phyloP scores from a whole-genome alignment of 768 basidiomycete genomes.

The Collybia sp. region DNA sequence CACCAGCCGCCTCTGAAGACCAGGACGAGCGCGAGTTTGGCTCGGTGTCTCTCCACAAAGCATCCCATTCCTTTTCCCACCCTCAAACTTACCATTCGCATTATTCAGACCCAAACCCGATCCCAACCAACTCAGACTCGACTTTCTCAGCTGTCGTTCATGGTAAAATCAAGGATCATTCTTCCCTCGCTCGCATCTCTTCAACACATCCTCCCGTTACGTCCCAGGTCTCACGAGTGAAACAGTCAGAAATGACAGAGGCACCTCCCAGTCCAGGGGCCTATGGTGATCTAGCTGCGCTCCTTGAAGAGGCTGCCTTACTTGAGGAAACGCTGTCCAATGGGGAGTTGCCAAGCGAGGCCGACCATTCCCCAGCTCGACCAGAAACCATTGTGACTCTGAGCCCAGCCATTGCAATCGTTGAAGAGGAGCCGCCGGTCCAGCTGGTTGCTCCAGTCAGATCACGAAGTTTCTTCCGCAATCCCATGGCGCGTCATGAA shows the following conservation, averaged over 20 bases:
- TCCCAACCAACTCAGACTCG: slow-evolving; percentile 9
- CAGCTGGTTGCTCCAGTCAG: no score
- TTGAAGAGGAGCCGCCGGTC: no score
- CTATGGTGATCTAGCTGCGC: slow-evolving; percentile 43
- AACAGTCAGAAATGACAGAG: slow-evolving; percentile 26
- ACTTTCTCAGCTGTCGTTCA: slow-evolving; percentile 58
- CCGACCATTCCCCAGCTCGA: no score
- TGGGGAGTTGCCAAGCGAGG: slow-evolving; percentile 41
- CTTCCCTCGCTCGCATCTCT: slow-evolving; percentile 12
- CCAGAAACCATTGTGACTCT: no score
- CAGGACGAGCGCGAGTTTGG: slow-evolving; percentile 17
- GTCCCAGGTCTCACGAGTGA: slow-evolving; percentile 21
- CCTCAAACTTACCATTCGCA: slow-evolving; percentile 3
- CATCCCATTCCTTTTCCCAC: slow-evolving; percentile 18
- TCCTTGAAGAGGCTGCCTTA: slow-evolving; percentile 55
- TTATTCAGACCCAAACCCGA: no score
- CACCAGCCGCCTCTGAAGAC: slow-evolving; percentile 27
- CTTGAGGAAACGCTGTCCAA: slow-evolving; percentile 49
- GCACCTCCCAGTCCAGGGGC: slow-evolving; percentile 38
- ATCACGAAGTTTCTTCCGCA: no score
- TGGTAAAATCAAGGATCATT: slow-evolving; percentile 39
- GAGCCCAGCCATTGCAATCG: no score
- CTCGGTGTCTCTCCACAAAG: slow-evolving; percentile 17
- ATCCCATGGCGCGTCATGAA: no score
- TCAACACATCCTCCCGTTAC: slow-evolving; percentile 17